Base-by-base conservation (phyloP, 73 alveolate genomes). In the Paramecium sexaurelia region DNA sequence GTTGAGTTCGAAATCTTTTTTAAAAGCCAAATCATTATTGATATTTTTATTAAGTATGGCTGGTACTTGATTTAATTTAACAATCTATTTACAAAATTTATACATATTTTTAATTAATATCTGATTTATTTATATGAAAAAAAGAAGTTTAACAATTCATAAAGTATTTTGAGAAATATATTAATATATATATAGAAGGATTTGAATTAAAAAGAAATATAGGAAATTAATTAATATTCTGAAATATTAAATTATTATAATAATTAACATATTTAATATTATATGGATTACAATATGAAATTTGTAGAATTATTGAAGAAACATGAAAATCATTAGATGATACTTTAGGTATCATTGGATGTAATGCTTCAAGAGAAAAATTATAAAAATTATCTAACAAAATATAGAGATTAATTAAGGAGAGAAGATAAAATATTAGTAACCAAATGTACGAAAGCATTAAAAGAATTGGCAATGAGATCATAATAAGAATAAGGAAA, bases 231-330 rank as follows among this genome's bases (percentile, higher is more conserved):
- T 41, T 41, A 41, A 11, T 43, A 47, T 47, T 47, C 0, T 47
- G 27, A 47, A 11, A 47, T 13, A 11, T 15, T 13, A 15, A n/a
- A 15, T 47, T 13, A 8, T 47, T 47, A 47, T 47, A 47, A 15
- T 51, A 15, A 51, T 51, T 17, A 3, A 4, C 29, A 51, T 51
- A 51, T 51, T 19, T 51, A 51, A 51, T 51, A 61, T 61, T 45
- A 61, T 26, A 78, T 78, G 90, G 90, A 78, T 78, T 78, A 78
- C 36, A 78, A 43, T 78, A 24, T 45, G 29, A 78, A 78, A 45
- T 40, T 78, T 24, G 55, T 78, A 41, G 90, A 45, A 39, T 33
- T 40, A 22, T 43, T 78, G 5, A 78, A 78, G 33, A 41, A 26
- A 29, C 90, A 78, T 41, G 26, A 37, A 22, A 78, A 78, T 78